These are phyloP conservation scores for Aspergillus fumigatus DNA, from an alignment of 2,329 filamentous ascomycete genomes.

Conservation along the genomic window DNA sequence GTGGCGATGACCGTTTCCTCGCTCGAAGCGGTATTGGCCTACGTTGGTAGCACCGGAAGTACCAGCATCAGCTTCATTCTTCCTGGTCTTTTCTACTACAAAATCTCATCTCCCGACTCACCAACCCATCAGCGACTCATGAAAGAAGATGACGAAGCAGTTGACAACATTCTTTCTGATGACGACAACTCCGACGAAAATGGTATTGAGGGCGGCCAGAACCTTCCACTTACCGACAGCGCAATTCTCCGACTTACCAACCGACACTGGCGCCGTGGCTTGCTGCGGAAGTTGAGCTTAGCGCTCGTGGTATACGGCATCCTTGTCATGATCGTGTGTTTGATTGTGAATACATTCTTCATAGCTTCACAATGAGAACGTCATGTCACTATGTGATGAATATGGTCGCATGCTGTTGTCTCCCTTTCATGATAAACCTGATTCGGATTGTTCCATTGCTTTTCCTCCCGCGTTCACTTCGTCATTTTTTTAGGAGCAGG, in stretches of 20 bases:
- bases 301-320: conserved; percentile 77
- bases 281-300: conserved; percentile 68
- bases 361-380: conserved; percentile 55
- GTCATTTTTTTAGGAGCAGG: neutral
- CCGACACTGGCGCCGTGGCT: conserved; percentile 60
- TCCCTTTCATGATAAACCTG: neutral
- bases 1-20: conserved; percentile 88
- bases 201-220: conserved; percentile 33
- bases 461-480: neutral
- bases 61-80: conserved; percentile 97
- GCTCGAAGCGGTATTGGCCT: conserved; percentile 85
- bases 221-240: conserved; percentile 49
- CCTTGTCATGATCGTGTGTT: conserved; percentile 82
- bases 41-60: conserved; percentile 89
- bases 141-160: conserved; percentile 80
- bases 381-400: neutral
- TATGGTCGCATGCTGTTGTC: neutral
- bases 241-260: conserved; percentile 57
- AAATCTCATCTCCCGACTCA: conserved; percentile 87
- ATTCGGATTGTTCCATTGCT: neutral
- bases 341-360: conserved; percentile 82
- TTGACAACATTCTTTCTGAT: conserved; percentile 49
- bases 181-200: conserved; percentile 28
- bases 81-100: conserved; percentile 95
- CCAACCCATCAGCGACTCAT: conserved; percentile 78